These are phyloP conservation scores for Penicillium tannophilum DNA, from an alignment of 495 filamentous ascomycete genomes.

Conservation along the genomic window DNA sequence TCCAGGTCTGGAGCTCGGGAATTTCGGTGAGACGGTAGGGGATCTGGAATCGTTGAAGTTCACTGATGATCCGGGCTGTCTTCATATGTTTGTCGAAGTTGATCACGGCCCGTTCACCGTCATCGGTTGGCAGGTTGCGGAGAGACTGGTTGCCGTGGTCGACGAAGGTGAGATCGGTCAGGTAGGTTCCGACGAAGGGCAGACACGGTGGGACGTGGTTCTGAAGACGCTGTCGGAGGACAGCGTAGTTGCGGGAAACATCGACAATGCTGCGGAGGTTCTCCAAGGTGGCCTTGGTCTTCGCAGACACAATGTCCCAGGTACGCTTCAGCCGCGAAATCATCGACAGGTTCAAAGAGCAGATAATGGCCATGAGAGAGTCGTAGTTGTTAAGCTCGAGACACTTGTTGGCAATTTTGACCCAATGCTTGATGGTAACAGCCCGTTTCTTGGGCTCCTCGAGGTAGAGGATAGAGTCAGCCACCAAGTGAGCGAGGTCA, in stretches of 20 bases:
- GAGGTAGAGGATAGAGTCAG: slow-evolving; percentile 87
- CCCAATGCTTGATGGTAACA: slow-evolving; percentile 93
- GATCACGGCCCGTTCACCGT: slow-evolving; percentile 75
- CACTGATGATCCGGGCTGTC: slow-evolving; percentile 92
- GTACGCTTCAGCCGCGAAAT: slow-evolving; percentile 90
- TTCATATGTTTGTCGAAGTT: slow-evolving; percentile 98
- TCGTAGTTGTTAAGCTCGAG: slow-evolving; percentile 94
- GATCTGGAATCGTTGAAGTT: slow-evolving; percentile 95
- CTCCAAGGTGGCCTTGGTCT: slow-evolving; percentile 79
- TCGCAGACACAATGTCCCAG: slow-evolving; percentile 87
- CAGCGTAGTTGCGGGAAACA: slow-evolving; percentile 85
- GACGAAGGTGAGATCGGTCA: slow-evolving; percentile 78
- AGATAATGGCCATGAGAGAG: slow-evolving; percentile 94
- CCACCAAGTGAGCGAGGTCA: slow-evolving; percentile 88
- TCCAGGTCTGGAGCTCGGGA: slow-evolving; percentile 91
- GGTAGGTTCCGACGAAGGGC: slow-evolving; percentile 94
- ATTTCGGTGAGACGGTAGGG: slow-evolving; percentile 86
- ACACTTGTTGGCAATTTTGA: slow-evolving; percentile 89
- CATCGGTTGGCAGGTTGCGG: slow-evolving; percentile 48
- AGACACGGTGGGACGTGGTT: slow-evolving; percentile 90
- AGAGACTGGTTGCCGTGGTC: slow-evolving; percentile 87
- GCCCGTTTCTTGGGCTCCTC: slow-evolving; percentile 92
- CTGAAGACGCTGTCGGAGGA: slow-evolving; percentile 85
- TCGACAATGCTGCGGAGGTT: slow-evolving; percentile 80
- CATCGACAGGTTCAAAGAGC: slow-evolving; percentile 86